Base-by-base conservation (phyloP, 768 basidiomycete genomes). In the Leccinum sublutescens region DNA sequence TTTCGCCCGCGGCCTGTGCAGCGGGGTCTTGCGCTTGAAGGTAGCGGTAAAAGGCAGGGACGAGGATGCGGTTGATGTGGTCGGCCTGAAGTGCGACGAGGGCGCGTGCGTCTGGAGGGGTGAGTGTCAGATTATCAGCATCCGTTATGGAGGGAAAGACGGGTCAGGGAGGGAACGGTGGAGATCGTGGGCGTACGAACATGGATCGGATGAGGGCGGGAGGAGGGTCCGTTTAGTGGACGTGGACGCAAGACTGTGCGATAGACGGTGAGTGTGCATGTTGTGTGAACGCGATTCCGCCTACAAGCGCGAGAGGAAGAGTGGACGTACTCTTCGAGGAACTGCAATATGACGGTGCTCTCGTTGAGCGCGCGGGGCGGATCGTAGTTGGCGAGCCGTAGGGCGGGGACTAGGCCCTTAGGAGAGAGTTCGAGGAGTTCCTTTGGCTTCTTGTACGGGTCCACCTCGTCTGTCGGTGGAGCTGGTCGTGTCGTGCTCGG, bases 361-460 rank as follows among this genome's bases (percentile, higher is more conserved):
- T 93, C 92, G 69, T 92, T 88, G 12, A 93, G 73, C 0, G 85
- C 82, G 34, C 83, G 75, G 0, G 87, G 83, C 0, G 85, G 86
- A 51, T 68, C 69, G 60, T 77, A 83, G 3, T 73, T 73, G 63
- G 85, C 74, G 55, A 91, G 71, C 64, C 79, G 82, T 29, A 90
- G 65, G 1, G 80, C 89, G 0, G 91, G 91, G 1, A 95, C 89
- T 4, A 94, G 79, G 0, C 92, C 91, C 65, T 89, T 91, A 1
- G 91, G 90, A 15, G 90, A 92, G 17, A 91, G 77, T 38, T 89
- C 84, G n/a, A 95, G 78, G 19, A 94, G 81, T 33, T 90, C 89
- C 52, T 83, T 71, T 0, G 91, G 89, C 64, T 93, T 94, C 74
- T 85, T 85, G 77, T 93, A 92, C 19, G 89, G 88, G 71, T 91